These are phyloP conservation scores for Triticum monococcum DNA, from an alignment of 176 grass and related monocot species.

Conservation along the genomic window DNA sequence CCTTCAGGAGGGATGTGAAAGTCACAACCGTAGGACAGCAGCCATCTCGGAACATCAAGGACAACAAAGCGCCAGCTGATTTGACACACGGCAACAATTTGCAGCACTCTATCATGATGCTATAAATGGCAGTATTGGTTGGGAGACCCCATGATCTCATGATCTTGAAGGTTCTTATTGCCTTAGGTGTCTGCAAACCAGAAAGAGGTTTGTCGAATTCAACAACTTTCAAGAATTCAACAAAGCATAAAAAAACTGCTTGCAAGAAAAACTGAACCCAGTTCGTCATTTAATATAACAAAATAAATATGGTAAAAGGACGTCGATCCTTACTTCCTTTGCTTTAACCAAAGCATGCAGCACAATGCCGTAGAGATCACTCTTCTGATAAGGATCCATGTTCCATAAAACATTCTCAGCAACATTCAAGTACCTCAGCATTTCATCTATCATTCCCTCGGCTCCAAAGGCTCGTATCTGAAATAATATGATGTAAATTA, in stretches of 20 bases:
- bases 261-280: not conserved
- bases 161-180: slow-evolving; percentile 67
- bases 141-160: slow-evolving; percentile 63
- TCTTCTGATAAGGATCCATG: slow-evolving; percentile 52
- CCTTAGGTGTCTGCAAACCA: slow-evolving; percentile 51
- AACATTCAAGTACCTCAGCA: slow-evolving; percentile 80
- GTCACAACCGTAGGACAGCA: slow-evolving; percentile 48
- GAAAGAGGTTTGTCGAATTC: slow-evolving; percentile 22
- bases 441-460: slow-evolving; percentile 90
- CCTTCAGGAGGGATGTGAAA: slow-evolving; percentile 62
- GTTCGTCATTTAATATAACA: not conserved
- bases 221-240: not conserved
- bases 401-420: slow-evolving; percentile 62
- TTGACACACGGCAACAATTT: slow-evolving; percentile 50
- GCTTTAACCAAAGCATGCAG: slow-evolving; percentile 64
- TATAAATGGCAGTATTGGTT: slow-evolving; percentile 59
- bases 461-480: slow-evolving; percentile 82
- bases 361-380: slow-evolving; percentile 61
- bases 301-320: not conserved
- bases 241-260: slow-evolving; percentile 17
- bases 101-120: slow-evolving; percentile 82
- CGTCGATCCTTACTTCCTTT: slow-evolving; percentile 57
- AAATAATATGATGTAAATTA: slow-evolving; percentile 16
- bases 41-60: slow-evolving; percentile 80
- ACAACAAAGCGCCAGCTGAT: slow-evolving; percentile 64